Evolutionary conservation across 768 basidiomycete genomes (phyloP), one percentile per base, ranked within the genome.

Genomic region (Kwoniella botswanensis): DNA sequence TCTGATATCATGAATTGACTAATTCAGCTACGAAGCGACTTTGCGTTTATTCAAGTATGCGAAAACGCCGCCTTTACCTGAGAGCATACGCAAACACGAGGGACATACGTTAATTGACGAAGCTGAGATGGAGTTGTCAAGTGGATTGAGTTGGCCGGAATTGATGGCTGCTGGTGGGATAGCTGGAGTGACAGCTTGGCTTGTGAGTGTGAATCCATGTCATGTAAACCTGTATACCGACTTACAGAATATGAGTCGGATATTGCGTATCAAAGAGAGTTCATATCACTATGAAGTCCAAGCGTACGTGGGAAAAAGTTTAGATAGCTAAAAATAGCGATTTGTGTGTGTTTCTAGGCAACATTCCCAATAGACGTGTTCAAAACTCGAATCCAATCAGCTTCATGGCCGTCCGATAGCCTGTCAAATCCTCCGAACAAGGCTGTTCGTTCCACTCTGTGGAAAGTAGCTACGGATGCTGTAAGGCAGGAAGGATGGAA

Each of bases 281-380:
- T 26, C 24, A 26, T 26, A 26, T 26, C 24, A 3, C 24, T 26
- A 26, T 26, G 24, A 26, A 26, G 24, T 26, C 24, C 24, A 26
- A 26, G 24, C 24, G 24, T 26, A 26, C 24, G 24, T 26, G 24
- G 24, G 24, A 26, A 26, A 26, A 26, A 26, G 24, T 26, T 2
- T 12, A 56, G n/a, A 10, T 12, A 56, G 26, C 55, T 56, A n/a
- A 29, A 56, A 21, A 21, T 56, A n/a, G 12, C 55, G 26, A 12
- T 10, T 11, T 13, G 24, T 26, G 24, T 26, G 26, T 26, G 22
- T 52, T 41, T 12, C 17, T 60, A 83, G 80, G 81, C 85, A 2
- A 95, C 93, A 0, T 97, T 96, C 81, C 93, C 93, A 2, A 86
- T 94, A 66, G 94, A 97, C 78, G 91, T 94, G 3, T 87, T 95